Base-by-base conservation (phyloP, 1,139 yeast genomes). In the Kodamaea plutei region DNA sequence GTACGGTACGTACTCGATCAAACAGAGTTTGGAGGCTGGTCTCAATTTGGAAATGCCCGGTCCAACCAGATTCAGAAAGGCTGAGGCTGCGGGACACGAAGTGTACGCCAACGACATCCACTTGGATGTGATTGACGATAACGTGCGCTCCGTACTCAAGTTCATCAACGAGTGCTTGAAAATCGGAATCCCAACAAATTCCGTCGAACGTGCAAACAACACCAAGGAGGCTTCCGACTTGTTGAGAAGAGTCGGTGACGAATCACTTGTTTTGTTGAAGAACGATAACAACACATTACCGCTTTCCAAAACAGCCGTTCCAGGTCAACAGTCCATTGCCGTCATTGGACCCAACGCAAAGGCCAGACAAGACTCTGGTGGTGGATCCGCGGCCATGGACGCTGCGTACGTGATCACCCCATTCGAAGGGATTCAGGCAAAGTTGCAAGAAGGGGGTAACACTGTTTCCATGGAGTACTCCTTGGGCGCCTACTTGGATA, bases 41-140 rank as follows among this genome's bases (percentile, higher is more conserved):
- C 53, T 76, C 34, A 78, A 74, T 45, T 52, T 77, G 40, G 83
- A 76, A 48, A 76, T 76, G 79, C 84, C 83, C 1, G 83, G 83
- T 23, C 75, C 77, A 6, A 53, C 78, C 17, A 50, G 64, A 29
- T 64, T 65, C 54, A 60, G 82, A 54, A 60, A 64, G 21, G 35
- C 47, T 14, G 58, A 57, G 12, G 55, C 64, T 15, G 50, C 72
- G 10, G 30, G 53, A 17, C 73, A 68, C 43, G 60, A 60, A 29
- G 58, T 70, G 20, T 43, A 41, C 26, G 43, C 58, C 16, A 59
- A 48, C 34, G 66, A 61, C 32, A 34, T 39, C 37, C 41, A 41
- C 28, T 17, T 22, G 10, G 45, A 46, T 24, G 40, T 39, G 9
- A 36, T 48, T 9, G 50, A 48, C 30, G 38, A 36, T 3, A 45